Evolutionary conservation across 306 rosid species (phyloP), one percentile per base, ranked within the genome.

Genomic region (Vigna mungo): DNA sequence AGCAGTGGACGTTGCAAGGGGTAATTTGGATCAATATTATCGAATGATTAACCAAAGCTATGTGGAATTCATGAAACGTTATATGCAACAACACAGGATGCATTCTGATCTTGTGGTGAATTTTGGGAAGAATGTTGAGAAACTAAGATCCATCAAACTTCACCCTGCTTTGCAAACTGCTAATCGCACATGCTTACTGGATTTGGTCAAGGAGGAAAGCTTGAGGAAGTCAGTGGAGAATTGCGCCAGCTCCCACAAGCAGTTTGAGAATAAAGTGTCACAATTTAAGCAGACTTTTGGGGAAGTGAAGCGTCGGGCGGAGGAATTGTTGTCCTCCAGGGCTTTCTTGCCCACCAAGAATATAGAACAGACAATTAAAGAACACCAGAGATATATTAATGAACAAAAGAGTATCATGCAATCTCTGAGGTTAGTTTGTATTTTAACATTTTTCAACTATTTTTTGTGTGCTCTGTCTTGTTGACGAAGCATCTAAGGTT

Each of bases 331-430:
- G 85, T 78, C 96, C 78, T 68, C 52, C 70, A 68, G 84, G 85
- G 82, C 83, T 47, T 81, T 85, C 48, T 67, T 76, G 74, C 85
- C 88, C 44, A 32, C 81, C 41, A 84, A 78, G 84, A 78, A 78
- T 72, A 78, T 86, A 84, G 98, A 96, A 34, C 86, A 53, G 58
- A 66, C 83, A 44, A 84, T 92, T 44, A 88, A 85, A 83, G 97
- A 96, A 52, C 89, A 88, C 68, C 97, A 84, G 82, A 86, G 68
- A 81, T 76, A 21, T 78, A 71, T 89, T 74, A 83, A 64, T 54
- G 99, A 92, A 72, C 99, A 96, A 58, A 91, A 86, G 88, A 96
- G 89, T 81, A 96, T 96, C 76, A 85, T 96, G 97, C 97, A 89
- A 88, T 92, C 99, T 44, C 88, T 96, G 86, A 92, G 98, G 99